These are phyloP conservation scores for Saccharomycopsis sp. DNA, from an alignment of 805 yeast species.

Conservation along the genomic window DNA sequence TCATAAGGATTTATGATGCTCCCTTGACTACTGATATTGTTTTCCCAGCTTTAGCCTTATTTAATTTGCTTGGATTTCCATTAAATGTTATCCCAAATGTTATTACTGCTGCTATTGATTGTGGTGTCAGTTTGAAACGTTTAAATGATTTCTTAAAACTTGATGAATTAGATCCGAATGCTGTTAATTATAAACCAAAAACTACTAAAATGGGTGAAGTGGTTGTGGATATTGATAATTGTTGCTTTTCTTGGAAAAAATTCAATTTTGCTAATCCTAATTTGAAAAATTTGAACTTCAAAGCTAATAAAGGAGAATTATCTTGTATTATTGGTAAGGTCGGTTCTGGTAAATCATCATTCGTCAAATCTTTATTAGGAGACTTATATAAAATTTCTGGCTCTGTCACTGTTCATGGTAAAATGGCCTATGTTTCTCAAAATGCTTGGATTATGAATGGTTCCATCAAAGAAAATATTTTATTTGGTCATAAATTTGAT, in stretches of 20 bases:
- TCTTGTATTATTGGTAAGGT: slow-evolving; percentile 84
- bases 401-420: slow-evolving; percentile 59
- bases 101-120: slow-evolving; percentile 75
- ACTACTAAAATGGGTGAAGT: slow-evolving; percentile 53
- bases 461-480: slow-evolving; percentile 77
- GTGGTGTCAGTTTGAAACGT: slow-evolving; percentile 74
- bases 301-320: slow-evolving; percentile 64
- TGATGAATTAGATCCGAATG: slow-evolving; percentile 76
- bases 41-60: slow-evolving; percentile 80
- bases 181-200: slow-evolving; percentile 41
- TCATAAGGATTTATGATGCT: slow-evolving; percentile 45
- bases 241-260: slow-evolving; percentile 72
- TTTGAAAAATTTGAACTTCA: slow-evolving; percentile 48
- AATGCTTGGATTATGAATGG: slow-evolving; percentile 98
- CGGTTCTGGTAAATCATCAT: slow-evolving; percentile 83
- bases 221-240: slow-evolving; percentile 50
- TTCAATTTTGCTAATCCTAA: slow-evolving; percentile 1
- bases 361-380: slow-evolving; percentile 72
- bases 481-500: slow-evolving; percentile 83
- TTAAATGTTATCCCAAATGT: slow-evolving; percentile 88
- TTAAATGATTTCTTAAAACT: slow-evolving; percentile 61
- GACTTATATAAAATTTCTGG: slow-evolving; percentile 74
- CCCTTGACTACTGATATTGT: slow-evolving; percentile 86
- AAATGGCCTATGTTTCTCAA: slow-evolving; percentile 83
- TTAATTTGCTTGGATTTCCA: slow-evolving; percentile 86